Evolutionary conservation across 495 filamentous ascomycete species (phyloP), one percentile per base, ranked within the genome.

Genomic region (Penicillium diatomitis): DNA sequence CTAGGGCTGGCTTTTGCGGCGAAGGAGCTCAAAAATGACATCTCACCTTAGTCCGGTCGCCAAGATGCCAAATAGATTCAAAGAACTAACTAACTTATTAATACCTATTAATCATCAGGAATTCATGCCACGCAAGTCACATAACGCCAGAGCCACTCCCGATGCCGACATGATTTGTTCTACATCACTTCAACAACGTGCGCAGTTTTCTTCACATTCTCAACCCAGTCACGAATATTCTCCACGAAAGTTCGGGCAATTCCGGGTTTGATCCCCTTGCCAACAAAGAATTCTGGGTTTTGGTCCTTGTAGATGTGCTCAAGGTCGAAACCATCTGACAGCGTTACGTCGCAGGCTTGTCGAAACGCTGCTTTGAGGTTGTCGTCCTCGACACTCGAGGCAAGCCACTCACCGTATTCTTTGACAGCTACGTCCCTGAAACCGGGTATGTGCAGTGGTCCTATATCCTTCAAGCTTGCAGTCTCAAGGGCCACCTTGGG

Each of bases 381-480:
- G 47, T 53, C 51, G 42, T 62, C 45, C 5, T 43, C 32, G 27
- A 62, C 54, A 48, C 50, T 48, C 20, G 56, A 56, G 53, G 52
- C 44, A 46, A 54, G 61, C 56, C 58, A 62, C 38, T 48, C 39
- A 51, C 40, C 43, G 41, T 64, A 66, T 47, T 61, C 52, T 40
- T 50, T 53, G 11, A 64, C 46, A 38, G 49, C 55, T 47, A 40
- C 40, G 47, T 64, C 58, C 12, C 41, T 46, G 35, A 41, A 41
- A 31, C 53, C 45, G 9, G 51, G 41, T 29, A 51, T 41, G 8
- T 32, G 51, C 42, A 46, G 47, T 50, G 12, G 46, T 27, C n/a
- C n/a, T n/a, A n/a, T n/a, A n/a, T n/a, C n/a, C 37, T 39, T 12
- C 8, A n/a, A 39, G 37, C 37, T 39, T 7, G 37, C 27, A n/a